Base-by-base conservation (phyloP, 1,139 yeast genomes). In the Kodamaea sp. region DNA sequence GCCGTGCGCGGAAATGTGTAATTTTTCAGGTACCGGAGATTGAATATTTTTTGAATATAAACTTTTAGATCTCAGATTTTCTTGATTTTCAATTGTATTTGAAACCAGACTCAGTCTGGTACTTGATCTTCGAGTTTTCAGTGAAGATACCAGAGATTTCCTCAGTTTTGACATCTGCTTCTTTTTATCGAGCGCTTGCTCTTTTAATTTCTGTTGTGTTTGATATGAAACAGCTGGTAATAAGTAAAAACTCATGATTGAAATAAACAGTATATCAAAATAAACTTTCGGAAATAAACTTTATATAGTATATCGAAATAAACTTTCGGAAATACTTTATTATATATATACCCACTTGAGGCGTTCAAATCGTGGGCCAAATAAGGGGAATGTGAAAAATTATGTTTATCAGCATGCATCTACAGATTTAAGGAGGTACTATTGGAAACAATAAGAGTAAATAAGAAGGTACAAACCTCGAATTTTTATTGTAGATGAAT, bases 151-250 rank as follows among this genome's bases (percentile, higher is more conserved):
- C 20, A 39, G 29, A 8, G 30, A 26, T n/a, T 8, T 27, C 20
- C 34, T 37, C 8, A 27, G 27, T 31, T 36, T 38, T 29, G 35
- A 33, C 35, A 38, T 31, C 10, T 35, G 43, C 30, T 36, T 45
- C 36, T 45, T 47, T 36, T 43, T 44, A 5, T 44, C 45, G 12
- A 37, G 42, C 39, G 49, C 47, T 34, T 48, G 49, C 30, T 44
- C 49, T 39, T 48, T 47, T 39, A 50, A 40, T 41, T 50, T 50
- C 36, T 52, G 54, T 35, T 52, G 56, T 9, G 53, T 47, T 39
- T 52, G 56, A 39, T 47, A 52, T 7, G 54, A 48, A 15, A 47
- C 52, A 7, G 47, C 46, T 5, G 54, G 53, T 10, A 51, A 29
- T 8, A 50, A 40, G 39, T 41, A 49, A 43, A 49, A 49, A 35